phyloP scores from a whole-genome alignment of 495 filamentous ascomycete genomes.

The Penicillium egyptiacum region DNA sequence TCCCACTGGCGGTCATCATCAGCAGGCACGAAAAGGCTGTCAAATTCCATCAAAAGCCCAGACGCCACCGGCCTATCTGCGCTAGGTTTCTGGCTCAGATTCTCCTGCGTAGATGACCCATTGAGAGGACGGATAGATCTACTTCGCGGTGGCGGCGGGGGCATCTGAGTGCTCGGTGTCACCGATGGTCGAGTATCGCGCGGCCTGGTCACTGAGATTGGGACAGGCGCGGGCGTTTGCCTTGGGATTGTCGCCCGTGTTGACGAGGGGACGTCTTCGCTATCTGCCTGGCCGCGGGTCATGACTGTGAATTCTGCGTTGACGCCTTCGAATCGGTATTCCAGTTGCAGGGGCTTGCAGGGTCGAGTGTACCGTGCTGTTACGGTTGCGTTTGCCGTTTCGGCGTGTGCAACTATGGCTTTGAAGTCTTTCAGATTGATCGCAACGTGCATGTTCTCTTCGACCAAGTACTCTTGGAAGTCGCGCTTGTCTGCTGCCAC shows the following conservation, averaged over 20 bases:
- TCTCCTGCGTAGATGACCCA: conserved; percentile 35
- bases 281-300: conserved; percentile 79
- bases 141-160: conserved; percentile 33
- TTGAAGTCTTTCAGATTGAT: conserved; percentile 95
- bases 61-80: conserved; percentile 51
- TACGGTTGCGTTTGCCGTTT: conserved; percentile 66
- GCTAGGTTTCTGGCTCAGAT: conserved; percentile 27
- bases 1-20: conserved; percentile 81
- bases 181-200: conserved; percentile 3
- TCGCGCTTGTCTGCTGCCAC: conserved; percentile 83
- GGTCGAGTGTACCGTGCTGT: conserved; percentile 79
- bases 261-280: conserved; percentile 38
- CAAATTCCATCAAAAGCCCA: conserved; percentile 58
- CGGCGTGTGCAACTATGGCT: conserved; percentile 82
- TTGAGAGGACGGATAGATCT: conserved; percentile 39
- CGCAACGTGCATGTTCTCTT: conserved; percentile 79
- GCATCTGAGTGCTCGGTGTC: conserved; percentile 29
- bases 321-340: conserved; percentile 72
- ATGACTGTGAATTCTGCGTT: conserved; percentile 87
- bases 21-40: conserved; percentile 75
- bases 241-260: conserved; percentile 33
- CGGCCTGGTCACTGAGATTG: conserved; percentile 24
- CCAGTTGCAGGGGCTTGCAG: conserved; percentile 78
- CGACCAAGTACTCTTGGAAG: conserved; percentile 77
- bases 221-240: conserved; percentile 27